Percentiles rank a stretch among this genome's conserved stretches.
phyloP scores from a whole-genome alignment of 139 green algal species.

The Picochlorum sp. region DNA sequence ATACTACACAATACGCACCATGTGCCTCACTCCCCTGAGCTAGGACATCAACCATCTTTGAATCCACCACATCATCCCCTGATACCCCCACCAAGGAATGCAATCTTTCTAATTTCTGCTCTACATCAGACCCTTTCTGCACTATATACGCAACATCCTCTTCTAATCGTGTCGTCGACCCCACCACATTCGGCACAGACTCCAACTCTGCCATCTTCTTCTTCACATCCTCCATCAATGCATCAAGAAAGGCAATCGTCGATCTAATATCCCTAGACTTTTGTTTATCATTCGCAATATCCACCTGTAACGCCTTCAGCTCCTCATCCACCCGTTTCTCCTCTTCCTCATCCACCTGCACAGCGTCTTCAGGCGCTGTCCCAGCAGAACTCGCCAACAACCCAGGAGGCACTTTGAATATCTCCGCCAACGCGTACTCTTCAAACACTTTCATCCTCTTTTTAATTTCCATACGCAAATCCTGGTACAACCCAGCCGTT shows the following conservation, averaged over 20 bases:
- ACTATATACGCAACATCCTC: conserved; percentile 30
- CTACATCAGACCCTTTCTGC: conserved; percentile 7
- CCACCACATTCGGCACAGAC: conserved; percentile 13
- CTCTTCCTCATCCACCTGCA: conserved; percentile 12
- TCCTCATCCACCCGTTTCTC: conserved; percentile 17
- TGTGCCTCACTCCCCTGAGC: background rate
- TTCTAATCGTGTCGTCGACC: conserved; percentile 31
- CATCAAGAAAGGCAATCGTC: conserved; percentile 2
- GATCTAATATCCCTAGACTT: background rate
- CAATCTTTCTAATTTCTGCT: background rate
- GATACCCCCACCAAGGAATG: background rate
- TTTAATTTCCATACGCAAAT: conserved; percentile 7
- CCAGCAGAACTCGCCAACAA: conserved; percentile 12
- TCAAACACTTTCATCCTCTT: conserved; percentile 27
- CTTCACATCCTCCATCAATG: conserved; percentile 1
- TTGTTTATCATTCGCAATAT: conserved; percentile 17
- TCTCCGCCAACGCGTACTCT: conserved; percentile 24
- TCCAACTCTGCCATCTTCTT: conserved; percentile 7
- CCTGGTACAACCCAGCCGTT: conserved; percentile 18
- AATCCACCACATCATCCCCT: background rate
- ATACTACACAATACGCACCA: too few species aligned
- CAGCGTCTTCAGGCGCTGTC: background rate
- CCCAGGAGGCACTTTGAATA: conserved; percentile 27
- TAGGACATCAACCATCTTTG: conserved; percentile 1
- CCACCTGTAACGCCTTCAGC: conserved; percentile 10